Percentiles rank a stretch among this genome's conserved stretches.
These are phyloP conservation scores for Suhomyces tanzawaensis DNA, from an alignment of 805 yeast genomes.

Conservation along the genomic window DNA sequence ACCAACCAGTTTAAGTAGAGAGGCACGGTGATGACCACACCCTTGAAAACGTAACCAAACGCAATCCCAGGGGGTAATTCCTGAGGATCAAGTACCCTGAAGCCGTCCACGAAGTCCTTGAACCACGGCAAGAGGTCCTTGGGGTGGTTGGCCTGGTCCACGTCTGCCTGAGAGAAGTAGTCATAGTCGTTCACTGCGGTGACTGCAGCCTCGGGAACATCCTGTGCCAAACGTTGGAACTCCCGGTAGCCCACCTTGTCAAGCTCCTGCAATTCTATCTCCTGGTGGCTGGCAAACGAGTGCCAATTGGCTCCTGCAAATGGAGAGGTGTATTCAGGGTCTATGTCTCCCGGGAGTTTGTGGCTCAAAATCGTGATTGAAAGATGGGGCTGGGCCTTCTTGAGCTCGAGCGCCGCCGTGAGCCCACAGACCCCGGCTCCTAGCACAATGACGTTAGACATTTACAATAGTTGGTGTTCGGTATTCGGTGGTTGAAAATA, in stretches of 20 bases:
- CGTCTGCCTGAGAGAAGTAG: conserved; percentile 9
- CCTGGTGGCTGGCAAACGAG: conserved; percentile 50
- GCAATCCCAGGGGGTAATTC: conserved; percentile 43
- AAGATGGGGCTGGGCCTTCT: conserved; percentile 11
- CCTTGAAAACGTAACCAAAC: conserved; percentile 48
- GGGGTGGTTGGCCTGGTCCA: conserved; percentile 1
- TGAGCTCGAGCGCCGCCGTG: conserved; percentile 33
- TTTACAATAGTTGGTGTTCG: too few species aligned
- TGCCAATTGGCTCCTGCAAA: conserved; percentile 75
- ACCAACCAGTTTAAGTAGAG: conserved; percentile 54
- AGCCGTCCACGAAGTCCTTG: conserved; percentile 40
- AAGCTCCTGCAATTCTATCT: conserved; percentile 20
- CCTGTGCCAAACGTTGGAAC: conserved; percentile 43
- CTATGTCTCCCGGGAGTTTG: conserved; percentile 54
- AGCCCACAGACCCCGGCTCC: conserved; percentile 39
- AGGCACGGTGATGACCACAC: conserved; percentile 59
- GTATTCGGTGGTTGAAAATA: too few species aligned
- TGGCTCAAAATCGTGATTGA: conserved; percentile 32
- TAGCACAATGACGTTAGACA: conserved; percentile 4
- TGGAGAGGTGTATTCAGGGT: conserved; percentile 58
- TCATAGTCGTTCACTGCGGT: conserved; percentile 14
- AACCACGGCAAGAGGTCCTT: conserved; percentile 45
- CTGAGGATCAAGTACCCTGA: conserved; percentile 25
- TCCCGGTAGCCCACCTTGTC: conserved; percentile 51
- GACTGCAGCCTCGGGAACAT: conserved; percentile 49